Percentiles rank a stretch among this genome's conserved stretches.
Conservation (phyloP, 1,284 basidiomycete genomes). For the Mycosarcoma maydis region DNA sequence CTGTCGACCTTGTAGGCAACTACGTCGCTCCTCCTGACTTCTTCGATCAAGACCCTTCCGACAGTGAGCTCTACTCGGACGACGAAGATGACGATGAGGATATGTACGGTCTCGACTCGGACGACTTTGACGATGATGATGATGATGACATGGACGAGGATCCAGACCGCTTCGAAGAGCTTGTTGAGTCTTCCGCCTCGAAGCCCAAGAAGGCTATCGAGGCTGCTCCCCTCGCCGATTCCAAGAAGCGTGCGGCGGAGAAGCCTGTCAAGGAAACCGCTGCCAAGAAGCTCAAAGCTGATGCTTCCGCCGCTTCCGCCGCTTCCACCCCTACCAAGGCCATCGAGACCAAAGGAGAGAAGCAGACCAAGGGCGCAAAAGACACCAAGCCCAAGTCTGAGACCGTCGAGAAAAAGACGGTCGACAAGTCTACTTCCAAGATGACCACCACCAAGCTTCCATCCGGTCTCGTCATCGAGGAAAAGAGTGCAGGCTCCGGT, state of each 20-base stretch:
- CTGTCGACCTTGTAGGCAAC: constrained; percentile 87
- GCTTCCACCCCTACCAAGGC: constrained; percentile 65
- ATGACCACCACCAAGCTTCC: constrained; percentile 71
- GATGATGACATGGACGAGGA: constrained; percentile 54
- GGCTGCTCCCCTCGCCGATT: constrained; percentile 62
- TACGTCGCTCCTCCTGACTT: constrained; percentile 74
- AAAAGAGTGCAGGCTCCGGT: constrained; percentile 81
- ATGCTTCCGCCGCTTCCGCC: constrained; percentile 63
- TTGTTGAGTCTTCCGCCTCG: constrained; percentile 28
- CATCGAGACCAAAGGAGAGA: constrained; percentile 67
- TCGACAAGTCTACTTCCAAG: constrained; percentile 32
- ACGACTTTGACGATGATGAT: constrained; percentile 50
- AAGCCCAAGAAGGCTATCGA: constrained; percentile 38
- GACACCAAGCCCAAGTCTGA: constrained; percentile 44
- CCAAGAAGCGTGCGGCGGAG: constrained; percentile 73
- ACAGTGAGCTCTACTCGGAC: constrained; percentile 47
- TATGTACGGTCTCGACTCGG: constrained; percentile 65
- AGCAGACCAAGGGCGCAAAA: constrained; percentile 49
- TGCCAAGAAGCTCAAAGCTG: constrained; percentile 75
- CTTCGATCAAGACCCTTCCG: constrained; percentile 70
- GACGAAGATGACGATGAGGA: constrained; percentile 71
- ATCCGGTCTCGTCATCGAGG: constrained; percentile 81
- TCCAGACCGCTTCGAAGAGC: constrained; percentile 48
- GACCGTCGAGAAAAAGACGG: constrained; percentile 52
- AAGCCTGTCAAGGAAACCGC: constrained; percentile 68